Base-by-base conservation (phyloP, 2,329 filamentous ascomycete genomes). In the Colletotrichum trifolii region DNA sequence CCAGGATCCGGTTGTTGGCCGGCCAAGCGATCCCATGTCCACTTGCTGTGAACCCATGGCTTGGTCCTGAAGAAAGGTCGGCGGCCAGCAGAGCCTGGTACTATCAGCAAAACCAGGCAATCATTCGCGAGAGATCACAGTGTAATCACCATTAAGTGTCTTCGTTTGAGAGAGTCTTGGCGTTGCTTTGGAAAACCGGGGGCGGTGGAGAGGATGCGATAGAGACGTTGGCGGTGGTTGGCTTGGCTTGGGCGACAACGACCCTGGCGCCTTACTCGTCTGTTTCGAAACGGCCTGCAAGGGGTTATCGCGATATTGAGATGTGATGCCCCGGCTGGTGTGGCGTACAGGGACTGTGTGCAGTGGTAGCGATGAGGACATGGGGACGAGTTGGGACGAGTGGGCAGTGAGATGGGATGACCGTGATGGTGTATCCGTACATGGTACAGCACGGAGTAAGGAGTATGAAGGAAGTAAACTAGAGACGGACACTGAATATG, bases 281-380 rank as follows among this genome's bases (percentile, higher is more conserved):
- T 57, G 62, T 65, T 65, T 65, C 62, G 62, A 65, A 65, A 65
- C 62, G 53, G 33, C 11, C 34, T 62, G 46, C 62, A 56, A 48
- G 58, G 58, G 47, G 52, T 34, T 25, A 11, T 40, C 42, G 39
- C 50, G 50, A 65, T 46, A 61, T 56, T 50, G 52, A 62, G 40
- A 50, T 36, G 57, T 49, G 4, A 25, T 53, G 50, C 49, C 40
- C 43, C 43, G 39, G 45, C 35, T 25, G 25, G 25, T 25, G 4
- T 25, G 4, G 25, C 5, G 25, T 4, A 25, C 25, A 25, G 25
- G 25, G 25, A 25, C 25, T 25, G 25, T 25, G 25, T 25, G 25
- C 4, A 25, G 4, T 25, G 25, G 25, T 25, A 40, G 45, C 17
- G 15, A 9, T n/a, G 15, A 15, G 13, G 8, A 46, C 12, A 48